Percentiles rank a stretch among this genome's conserved stretches.
Evolutionary conservation across 371 early-diverging fungal genomes (phyloP).

Genomic region (Mucor racemosus): DNA sequence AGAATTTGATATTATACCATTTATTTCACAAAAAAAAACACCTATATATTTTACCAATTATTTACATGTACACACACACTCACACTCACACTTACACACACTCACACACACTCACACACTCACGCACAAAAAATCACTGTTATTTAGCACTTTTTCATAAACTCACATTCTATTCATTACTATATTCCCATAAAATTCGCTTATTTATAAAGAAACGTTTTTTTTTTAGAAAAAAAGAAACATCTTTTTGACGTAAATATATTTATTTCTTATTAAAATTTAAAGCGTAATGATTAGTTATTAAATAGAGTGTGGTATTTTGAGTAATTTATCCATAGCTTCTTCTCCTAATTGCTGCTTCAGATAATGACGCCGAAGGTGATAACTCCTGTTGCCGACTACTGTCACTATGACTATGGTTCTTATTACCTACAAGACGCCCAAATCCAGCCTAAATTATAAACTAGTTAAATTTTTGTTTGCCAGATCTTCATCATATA

Average conservation of each 20-base stretch:
- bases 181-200: not conserved
- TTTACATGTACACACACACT: not conserved
- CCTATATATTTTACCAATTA: not conserved
- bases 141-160: not conserved
- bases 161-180: not conserved
- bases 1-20: not conserved
- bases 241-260: too few species aligned
- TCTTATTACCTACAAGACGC: constrained; percentile 5
- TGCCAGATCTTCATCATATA: not conserved
- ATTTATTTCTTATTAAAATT: too few species aligned
- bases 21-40: not conserved
- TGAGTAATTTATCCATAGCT: constrained; percentile 4
- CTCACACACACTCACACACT: not conserved
- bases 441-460: constrained; percentile 18
- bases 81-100: not conserved
- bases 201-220: not conserved
- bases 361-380: not conserved
- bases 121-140: not conserved
- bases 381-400: not conserved
- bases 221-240: not conserved
- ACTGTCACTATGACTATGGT: not conserved
- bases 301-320: not conserved
- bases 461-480: not conserved
- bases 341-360: constrained; percentile 9
- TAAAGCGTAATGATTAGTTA: not conserved